Evolutionary conservation across 2,329 filamentous ascomycete species (phyloP).

Genomic region (Botrytis cinerea): DNA sequence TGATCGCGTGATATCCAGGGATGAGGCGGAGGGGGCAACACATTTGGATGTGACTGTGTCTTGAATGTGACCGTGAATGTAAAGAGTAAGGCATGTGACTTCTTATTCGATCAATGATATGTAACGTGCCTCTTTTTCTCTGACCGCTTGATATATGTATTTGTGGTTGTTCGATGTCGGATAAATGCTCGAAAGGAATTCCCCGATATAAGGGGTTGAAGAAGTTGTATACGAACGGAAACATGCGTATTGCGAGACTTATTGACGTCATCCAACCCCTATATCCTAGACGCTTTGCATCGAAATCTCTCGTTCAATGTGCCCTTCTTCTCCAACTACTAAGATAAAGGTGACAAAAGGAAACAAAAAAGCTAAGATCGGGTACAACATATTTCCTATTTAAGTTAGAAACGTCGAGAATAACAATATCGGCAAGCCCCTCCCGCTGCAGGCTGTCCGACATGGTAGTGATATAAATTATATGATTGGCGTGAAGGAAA

Average conservation of each 20-base stretch:
- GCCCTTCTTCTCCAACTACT: not conserved
- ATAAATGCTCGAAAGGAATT: not conserved
- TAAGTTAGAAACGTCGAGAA: not conserved
- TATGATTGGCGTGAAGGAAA: conserved; percentile 12
- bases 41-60: not conserved
- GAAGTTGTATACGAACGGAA: not conserved
- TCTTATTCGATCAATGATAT: not conserved
- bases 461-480: not conserved
- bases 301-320: not conserved
- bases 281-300: not conserved
- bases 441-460: conserved; percentile 21
- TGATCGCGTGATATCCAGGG: not conserved
- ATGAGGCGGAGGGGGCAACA: not conserved
- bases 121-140: not conserved
- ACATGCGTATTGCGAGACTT: not conserved
- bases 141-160: not conserved
- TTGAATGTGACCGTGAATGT: not conserved
- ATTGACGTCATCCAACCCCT: not conserved
- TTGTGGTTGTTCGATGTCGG: not conserved
- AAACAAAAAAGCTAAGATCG: not conserved
- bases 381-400: not conserved
- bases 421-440: conserved; percentile 1
- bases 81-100: not conserved
- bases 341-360: conserved; percentile 2
- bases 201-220: not conserved